phyloP scores from a whole-genome alignment of 179 eudicot genomes.

The Patellifolia procumbens region DNA sequence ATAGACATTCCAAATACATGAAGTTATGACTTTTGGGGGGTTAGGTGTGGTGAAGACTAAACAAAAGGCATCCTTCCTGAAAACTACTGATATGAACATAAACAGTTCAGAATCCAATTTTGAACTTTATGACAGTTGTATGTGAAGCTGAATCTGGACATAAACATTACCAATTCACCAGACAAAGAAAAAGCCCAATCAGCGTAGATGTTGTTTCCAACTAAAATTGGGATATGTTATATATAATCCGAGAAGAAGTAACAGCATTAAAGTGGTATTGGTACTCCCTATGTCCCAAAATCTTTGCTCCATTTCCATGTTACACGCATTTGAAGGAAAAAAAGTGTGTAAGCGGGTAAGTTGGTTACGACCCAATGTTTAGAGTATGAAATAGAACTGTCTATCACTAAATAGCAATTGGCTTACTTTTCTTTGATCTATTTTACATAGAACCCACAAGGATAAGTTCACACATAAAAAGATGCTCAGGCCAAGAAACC shows the following conservation, averaged over 20 bases:
- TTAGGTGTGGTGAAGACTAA: too few relatives aligned
- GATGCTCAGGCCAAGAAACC: slow-evolving; percentile 1
- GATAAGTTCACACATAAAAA: slow-evolving; percentile 10
- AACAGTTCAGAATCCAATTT: not conserved
- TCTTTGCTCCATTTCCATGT: too few relatives aligned
- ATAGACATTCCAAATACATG: not conserved
- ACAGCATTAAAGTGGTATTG: not conserved
- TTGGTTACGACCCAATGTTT: not conserved
- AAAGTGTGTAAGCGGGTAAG: not conserved
- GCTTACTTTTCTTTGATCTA: not conserved
- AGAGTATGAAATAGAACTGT: too few relatives aligned
- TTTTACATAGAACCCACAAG: not conserved
- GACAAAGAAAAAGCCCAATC: not conserved
- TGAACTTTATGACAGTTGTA: too few relatives aligned
- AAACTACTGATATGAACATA: not conserved
- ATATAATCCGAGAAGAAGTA: not conserved
- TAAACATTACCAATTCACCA: not conserved
- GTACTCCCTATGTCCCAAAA: too few relatives aligned
- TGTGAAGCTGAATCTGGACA: not conserved
- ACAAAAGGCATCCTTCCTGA: not conserved
- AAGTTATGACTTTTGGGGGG: too few relatives aligned
- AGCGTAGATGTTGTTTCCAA: not conserved
- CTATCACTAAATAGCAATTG: not conserved
- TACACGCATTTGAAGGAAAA: too few relatives aligned
- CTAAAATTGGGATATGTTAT: not conserved